Conservation (phyloP, 2,329 filamentous ascomycete species). For the Decorospora gaudefroyi region DNA sequence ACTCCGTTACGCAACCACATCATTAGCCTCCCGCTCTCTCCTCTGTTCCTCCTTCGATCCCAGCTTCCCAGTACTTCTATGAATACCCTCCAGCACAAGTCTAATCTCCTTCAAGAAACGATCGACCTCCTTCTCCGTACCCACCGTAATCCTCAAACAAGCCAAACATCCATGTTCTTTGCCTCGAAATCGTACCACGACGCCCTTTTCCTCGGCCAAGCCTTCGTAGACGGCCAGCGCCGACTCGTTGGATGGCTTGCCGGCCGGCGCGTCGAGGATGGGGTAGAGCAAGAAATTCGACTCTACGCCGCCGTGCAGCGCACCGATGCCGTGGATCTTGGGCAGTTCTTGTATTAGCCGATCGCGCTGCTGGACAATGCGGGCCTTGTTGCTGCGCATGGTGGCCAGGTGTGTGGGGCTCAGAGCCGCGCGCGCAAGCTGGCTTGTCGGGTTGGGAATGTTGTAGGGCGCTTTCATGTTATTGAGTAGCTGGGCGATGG, state of each 20-base stretch:
- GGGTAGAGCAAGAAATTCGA: slow-evolving; percentile 93
- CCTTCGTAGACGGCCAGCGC: slow-evolving; percentile 81
- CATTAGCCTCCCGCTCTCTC: slow-evolving; percentile 57
- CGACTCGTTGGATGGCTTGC: slow-evolving; percentile 75
- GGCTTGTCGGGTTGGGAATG: slow-evolving; percentile 83
- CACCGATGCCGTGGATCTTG: slow-evolving; percentile 74
- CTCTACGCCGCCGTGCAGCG: slow-evolving; percentile 75
- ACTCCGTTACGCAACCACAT: slow-evolving; percentile 56
- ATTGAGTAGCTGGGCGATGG: slow-evolving; percentile 81
- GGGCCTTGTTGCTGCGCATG: slow-evolving; percentile 72
- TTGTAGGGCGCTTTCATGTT: slow-evolving; percentile 96
- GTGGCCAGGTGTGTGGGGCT: slow-evolving; percentile 67
- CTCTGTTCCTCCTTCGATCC: slow-evolving; percentile 48
- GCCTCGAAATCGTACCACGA: slow-evolving; percentile 91
- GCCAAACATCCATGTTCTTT: slow-evolving; percentile 89
- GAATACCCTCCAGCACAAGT: slow-evolving; percentile 56
- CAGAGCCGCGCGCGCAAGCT: slow-evolving; percentile 76
- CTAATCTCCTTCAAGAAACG: slow-evolving; percentile 73
- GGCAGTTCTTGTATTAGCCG: slow-evolving; percentile 75
- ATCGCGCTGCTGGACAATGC: slow-evolving; percentile 76
- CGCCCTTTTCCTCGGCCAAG: slow-evolving; percentile 82
- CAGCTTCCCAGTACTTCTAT: slow-evolving; percentile 44
- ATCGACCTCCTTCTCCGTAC: slow-evolving; percentile 83
- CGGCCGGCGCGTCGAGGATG: slow-evolving; percentile 70
- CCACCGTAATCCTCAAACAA: slow-evolving; percentile 88